phyloP scores from a whole-genome alignment of 805 yeast species.

The Teunomyces gatunensis region DNA sequence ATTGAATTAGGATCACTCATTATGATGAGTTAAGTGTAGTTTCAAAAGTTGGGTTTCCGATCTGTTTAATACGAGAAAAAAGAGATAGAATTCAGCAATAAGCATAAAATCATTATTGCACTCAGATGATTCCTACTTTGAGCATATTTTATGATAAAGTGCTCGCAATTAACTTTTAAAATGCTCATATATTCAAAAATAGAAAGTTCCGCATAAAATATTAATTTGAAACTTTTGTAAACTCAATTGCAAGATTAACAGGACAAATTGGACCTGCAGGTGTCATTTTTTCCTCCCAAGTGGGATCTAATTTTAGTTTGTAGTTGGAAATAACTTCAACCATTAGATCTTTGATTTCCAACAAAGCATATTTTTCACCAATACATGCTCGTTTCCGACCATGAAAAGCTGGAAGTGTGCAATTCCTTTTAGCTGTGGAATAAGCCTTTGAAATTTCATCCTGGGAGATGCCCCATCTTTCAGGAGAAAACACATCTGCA shows the following conservation, averaged over 20 bases:
- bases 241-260: slow-evolving; percentile 25
- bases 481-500: slow-evolving; percentile 45
- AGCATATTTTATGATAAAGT: background rate
- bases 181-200: background rate
- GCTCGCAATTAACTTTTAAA: background rate
- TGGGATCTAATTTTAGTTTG: slow-evolving; percentile 34
- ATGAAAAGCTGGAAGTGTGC: slow-evolving; percentile 52
- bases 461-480: slow-evolving; percentile 49
- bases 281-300: slow-evolving; percentile 50
- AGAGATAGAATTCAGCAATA: background rate
- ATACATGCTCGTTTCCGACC: slow-evolving; percentile 60
- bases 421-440: slow-evolving; percentile 42
- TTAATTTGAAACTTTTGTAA: slow-evolving; percentile 11
- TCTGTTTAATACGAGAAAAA: background rate
- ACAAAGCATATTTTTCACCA: slow-evolving; percentile 57
- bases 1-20: background rate
- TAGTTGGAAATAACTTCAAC: slow-evolving; percentile 35
- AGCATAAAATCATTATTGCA: background rate
- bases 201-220: background rate
- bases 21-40: background rate
- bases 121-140: background rate
- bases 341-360: slow-evolving; percentile 42
- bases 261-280: slow-evolving; percentile 63
- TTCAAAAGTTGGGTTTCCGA: background rate
- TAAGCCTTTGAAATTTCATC: slow-evolving; percentile 40